Conservation (phyloP, 257 asterid genomes). For the Henckelia pumila region DNA sequence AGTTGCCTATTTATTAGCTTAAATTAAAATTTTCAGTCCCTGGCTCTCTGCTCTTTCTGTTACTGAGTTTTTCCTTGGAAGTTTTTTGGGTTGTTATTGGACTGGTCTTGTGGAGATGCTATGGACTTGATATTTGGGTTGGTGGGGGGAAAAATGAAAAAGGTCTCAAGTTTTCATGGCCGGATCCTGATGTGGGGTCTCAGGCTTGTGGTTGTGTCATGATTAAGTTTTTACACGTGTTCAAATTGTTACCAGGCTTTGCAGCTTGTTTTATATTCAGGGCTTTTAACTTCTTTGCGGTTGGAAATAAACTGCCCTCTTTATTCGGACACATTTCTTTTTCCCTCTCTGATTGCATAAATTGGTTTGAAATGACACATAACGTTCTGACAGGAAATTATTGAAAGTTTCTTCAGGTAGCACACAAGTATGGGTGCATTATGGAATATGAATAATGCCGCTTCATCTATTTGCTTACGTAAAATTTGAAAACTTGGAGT, state of each 20-base stretch:
- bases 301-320: not conserved
- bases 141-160: not conserved
- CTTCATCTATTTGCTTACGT: slow-evolving; percentile 15
- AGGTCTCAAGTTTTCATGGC: not conserved
- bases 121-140: not conserved
- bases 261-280: not conserved
- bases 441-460: not conserved
- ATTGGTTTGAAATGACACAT: not conserved
- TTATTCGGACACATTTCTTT: not conserved
- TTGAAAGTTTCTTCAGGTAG: slow-evolving; percentile 5
- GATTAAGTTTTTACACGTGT: not conserved
- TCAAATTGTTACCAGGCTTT: not conserved
- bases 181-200: slow-evolving; percentile 2
- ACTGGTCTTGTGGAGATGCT: slow-evolving; percentile 5
- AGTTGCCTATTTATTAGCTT: not conserved
- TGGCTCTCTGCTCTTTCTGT: not conserved
- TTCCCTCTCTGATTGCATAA: not conserved
- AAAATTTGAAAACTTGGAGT: not conserved
- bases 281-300: not conserved
- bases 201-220: not conserved
- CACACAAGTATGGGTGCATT: not conserved
- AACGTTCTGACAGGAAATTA: not conserved
- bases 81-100: not conserved
- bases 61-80: not conserved
- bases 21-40: not conserved